Evolutionary conservation across 164 flowering plant species (phyloP), one percentile per base, ranked within the genome.

Genomic region (Stephania japonica): DNA sequence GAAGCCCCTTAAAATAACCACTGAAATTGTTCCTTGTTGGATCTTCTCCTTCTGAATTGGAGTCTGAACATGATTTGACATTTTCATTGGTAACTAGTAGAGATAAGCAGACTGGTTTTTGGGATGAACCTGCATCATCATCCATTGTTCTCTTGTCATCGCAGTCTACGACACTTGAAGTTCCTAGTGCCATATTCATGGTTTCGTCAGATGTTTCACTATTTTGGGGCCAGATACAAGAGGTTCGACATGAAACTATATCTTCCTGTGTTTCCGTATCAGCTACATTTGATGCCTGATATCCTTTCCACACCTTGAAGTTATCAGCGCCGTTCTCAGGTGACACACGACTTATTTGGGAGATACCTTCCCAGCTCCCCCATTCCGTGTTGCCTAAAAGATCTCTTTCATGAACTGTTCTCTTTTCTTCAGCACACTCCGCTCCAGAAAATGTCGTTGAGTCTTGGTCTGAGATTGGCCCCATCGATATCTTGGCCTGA

Each of bases 31-130:
- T 76, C 5, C 72, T 21, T 3, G 44, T 71, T 68, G 71, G 76
- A 69, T 84, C 87, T 72, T 86, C 91, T 75, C 77, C 81, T 79
- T 88, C 90, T 49, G 87, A 85, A 69, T 85, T 85, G 80, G 89
- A 86, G 18, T 82, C 89, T 50, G 89, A 84, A 74, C 73, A 81
- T 7, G 86, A 86, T 79, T 78, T 79, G 62, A 77, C 64, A 62
- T 79, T 83, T 78, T 81, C 85, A 72, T 42, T 44, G 13, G 66
- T 75, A 70, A 82, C 85, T 50, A 74, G 38, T 19, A 77, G 63
- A 41, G 75, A 72, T 50, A 81, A 81, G 49, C 73, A 61, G 27
- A 26, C 70, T 32, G 78, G 71, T 42, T 25, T 63, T 70, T 71
- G 79, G 27, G 82, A 77, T 49, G 79, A 67, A 12, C 72, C 26